phyloP scores from a whole-genome alignment of 1,139 yeast species.

The Candida glucosophila region DNA sequence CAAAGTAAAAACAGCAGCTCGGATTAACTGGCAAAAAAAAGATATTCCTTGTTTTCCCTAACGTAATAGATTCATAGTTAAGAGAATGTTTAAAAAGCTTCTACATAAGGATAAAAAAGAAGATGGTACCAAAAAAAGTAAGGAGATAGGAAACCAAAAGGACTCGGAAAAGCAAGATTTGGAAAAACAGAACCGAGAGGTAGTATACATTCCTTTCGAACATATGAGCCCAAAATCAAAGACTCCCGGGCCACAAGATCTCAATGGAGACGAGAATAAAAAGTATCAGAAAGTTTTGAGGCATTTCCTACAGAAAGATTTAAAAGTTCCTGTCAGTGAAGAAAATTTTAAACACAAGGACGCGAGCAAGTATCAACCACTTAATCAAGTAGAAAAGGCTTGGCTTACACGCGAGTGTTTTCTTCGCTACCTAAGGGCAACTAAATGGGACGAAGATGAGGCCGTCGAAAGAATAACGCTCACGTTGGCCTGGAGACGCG shows the following conservation, averaged over 20 bases:
- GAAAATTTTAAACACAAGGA: slow-evolving; percentile 24
- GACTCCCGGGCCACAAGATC: slow-evolving; percentile 42
- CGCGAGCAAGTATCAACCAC: slow-evolving; percentile 9
- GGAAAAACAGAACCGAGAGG: slow-evolving; percentile 10
- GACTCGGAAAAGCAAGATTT: slow-evolving; percentile 2
- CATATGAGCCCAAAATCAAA: slow-evolving; percentile 37
- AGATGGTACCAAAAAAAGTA: too few species aligned
- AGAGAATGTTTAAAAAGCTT: too few species aligned
- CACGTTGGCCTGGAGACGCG: slow-evolving; percentile 41
- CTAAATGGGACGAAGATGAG: slow-evolving; percentile 34
- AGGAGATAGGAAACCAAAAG: slow-evolving; percentile 1
- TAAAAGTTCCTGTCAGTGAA: slow-evolving; percentile 32
- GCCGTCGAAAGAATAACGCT: slow-evolving; percentile 34
- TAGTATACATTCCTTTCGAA: slow-evolving; percentile 40
- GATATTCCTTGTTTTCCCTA: too few species aligned
- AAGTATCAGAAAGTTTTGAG: slow-evolving; percentile 52
- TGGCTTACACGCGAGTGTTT: slow-evolving; percentile 44
- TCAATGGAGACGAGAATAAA: slow-evolving; percentile 45
- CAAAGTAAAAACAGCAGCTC: neutral
- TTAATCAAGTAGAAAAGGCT: slow-evolving; percentile 26
- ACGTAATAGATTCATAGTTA: too few species aligned
- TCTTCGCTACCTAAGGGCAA: slow-evolving; percentile 38
- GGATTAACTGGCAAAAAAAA: neutral
- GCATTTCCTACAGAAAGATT: slow-evolving; percentile 46
- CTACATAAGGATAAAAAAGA: too few species aligned